Base-by-base conservation (phyloP, 768 basidiomycete genomes). In the Lepiota subincarnata region DNA sequence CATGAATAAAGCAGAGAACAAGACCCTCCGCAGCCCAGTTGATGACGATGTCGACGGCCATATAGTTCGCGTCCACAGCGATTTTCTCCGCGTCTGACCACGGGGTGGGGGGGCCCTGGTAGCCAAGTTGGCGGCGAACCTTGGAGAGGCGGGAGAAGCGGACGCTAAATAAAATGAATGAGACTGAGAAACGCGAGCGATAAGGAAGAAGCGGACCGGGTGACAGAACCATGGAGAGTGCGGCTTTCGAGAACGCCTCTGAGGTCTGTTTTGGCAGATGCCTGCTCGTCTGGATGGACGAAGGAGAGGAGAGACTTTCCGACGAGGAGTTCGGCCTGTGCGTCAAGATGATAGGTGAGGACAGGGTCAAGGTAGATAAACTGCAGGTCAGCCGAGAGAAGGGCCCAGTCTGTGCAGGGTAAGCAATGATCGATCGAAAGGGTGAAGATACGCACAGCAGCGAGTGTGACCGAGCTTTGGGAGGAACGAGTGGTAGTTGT, bases 331-430 rank as follows among this genome's bases (percentile, higher is more conserved):
- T 79, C 73, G 0, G 88, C 84, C 67, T 92, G 83, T 48, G 81
- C 77, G 35, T 76, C 80, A 61, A 93, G 84, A 66, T 93, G 90
- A 64, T 58, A 67, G 12, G 81, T 75, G 57, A 92, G 77, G 51
- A 89, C 84, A 55, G 91, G 91, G 72, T 92, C 91, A 58, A 91
- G 77, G 69, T 89, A 92, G 56, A 92, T 80, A 70, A 91, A 91
- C 47, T 79, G 72, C 46, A 93, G 79, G 66, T 86, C 80, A 43
- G 85, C 67, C n/a, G 84, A 83, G 61, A 93, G 77, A 57, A 93
- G 73, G 22, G 88, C 72, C 91, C 91, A 93, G 73, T 92, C 89
- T 91, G 67, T 26, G 55, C 49, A 59, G 54, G 59, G 55, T 42
- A 55, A 62, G 57, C 19, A 56, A 51, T 38, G 53, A 48, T 31